Conservation (phyloP, 2,329 filamentous ascomycete species). For the Raffaelea albimanens region DNA sequence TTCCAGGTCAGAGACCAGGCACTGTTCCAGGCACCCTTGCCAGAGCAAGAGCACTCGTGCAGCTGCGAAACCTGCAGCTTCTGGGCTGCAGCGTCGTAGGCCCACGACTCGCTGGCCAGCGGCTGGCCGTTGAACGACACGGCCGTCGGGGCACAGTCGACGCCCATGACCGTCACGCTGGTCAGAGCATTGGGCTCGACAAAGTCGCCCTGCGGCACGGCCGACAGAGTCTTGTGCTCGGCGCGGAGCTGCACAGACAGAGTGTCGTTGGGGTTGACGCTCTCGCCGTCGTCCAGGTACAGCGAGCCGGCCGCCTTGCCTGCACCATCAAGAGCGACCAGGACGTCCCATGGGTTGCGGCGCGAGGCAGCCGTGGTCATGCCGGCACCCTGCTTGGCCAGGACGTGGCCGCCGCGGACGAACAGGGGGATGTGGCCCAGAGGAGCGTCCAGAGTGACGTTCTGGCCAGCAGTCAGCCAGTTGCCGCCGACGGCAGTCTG, state of each 20-base stretch:
- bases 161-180: constrained; percentile 55
- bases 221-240: neutral
- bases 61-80: constrained; percentile 43
- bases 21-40: constrained; percentile 49
- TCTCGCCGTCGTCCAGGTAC: constrained; percentile 70
- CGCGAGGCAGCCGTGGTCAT: constrained; percentile 57
- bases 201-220: neutral
- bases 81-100: constrained; percentile 35
- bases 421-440: constrained; percentile 65
- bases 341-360: constrained; percentile 55
- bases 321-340: constrained; percentile 48
- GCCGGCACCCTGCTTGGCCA: constrained; percentile 59
- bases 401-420: constrained; percentile 56
- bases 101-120: constrained; percentile 32
- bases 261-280: constrained; percentile 27
- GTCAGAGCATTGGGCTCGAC: constrained; percentile 47
- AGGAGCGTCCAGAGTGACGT: constrained; percentile 32
- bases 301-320: constrained; percentile 51
- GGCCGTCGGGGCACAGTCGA: constrained; percentile 26
- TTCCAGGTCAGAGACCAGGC: constrained; percentile 28
- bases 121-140: constrained; percentile 42
- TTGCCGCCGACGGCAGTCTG: constrained; percentile 38
- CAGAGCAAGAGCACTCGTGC: constrained; percentile 37
- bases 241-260: constrained; percentile 5
- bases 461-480: constrained; percentile 20